Conservation (phyloP, 805 yeast genomes). For the Metschnikowia similis region DNA sequence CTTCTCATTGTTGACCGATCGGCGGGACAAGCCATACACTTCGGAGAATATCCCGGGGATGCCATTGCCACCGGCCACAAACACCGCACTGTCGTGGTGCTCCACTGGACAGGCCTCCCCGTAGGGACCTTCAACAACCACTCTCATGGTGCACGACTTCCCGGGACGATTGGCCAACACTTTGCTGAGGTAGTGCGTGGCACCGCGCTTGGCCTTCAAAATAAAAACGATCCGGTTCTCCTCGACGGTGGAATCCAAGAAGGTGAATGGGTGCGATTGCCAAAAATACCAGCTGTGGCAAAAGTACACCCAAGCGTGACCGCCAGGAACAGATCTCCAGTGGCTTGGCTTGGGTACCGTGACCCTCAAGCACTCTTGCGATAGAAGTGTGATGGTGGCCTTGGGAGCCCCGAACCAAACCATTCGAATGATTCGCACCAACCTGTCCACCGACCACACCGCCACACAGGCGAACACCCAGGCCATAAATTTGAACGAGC, state of each 20-base stretch:
- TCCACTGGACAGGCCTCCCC: slow-evolving; percentile 50
- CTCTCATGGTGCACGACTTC: slow-evolving; percentile 25
- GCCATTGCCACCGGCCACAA: slow-evolving; percentile 75
- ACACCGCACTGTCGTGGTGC: slow-evolving; percentile 50
- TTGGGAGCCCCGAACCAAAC: slow-evolving; percentile 32
- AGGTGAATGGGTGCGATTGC: slow-evolving; percentile 44
- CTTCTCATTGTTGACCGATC: slow-evolving; percentile 15
- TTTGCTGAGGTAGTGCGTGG: slow-evolving; percentile 31
- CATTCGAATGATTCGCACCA: slow-evolving; percentile 26
- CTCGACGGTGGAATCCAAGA: slow-evolving; percentile 18
- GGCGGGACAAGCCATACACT: slow-evolving; percentile 28
- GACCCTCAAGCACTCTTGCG: slow-evolving; percentile 37
- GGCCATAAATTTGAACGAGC: slow-evolving; percentile 10
- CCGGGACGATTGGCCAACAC: slow-evolving; percentile 28
- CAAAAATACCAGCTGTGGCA: slow-evolving; percentile 32
- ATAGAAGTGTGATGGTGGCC: slow-evolving; percentile 26
- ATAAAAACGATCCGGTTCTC: slow-evolving; percentile 26
- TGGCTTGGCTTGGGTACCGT: slow-evolving; percentile 31
- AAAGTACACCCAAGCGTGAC: slow-evolving; percentile 39
- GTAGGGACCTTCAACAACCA: slow-evolving; percentile 65
- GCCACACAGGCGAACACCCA: slow-evolving; percentile 14
- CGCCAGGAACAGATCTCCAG: slow-evolving; percentile 39
- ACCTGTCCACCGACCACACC: slow-evolving; percentile 36
- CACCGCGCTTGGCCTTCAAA: slow-evolving; percentile 36
- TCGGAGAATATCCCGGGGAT: slow-evolving; percentile 55